Evolutionary conservation across 2,329 filamentous ascomycete species (phyloP), one percentile per base, ranked within the genome.

Genomic region (Pseudofabraea citricarpa): DNA sequence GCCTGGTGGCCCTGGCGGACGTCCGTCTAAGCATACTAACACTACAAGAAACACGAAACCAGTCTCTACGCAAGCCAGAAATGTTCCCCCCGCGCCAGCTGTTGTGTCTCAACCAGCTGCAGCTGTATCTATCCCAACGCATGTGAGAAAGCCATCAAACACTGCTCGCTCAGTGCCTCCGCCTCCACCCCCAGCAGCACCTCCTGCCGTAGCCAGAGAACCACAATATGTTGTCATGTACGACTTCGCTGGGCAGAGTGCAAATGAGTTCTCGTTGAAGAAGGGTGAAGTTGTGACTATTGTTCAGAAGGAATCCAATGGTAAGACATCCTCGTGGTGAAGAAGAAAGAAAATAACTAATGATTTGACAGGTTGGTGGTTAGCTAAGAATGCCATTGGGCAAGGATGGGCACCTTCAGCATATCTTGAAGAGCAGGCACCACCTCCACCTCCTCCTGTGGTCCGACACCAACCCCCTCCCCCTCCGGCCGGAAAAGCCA

Each of bases 341-440:
- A 44, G 37, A 44, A 15, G n/a, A n/a, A 19, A 5, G 8, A 13
- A 48, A 10, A 18, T 38, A 45, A 67, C 73, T 63, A 74, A 52
- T 43, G 32, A 23, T 43, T 40, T 13, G 32, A 29, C 54, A 95
- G 91, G 93, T 41, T 98, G 93, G 93, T 97, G 91, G 91, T 74
- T 97, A 36, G 93, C 85, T 50, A 91, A 89, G 71, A 87, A 84
- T 49, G 67, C 53, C 5, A 55, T 56, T 4, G 79, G 79, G n/a
- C 88, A 93, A 65, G 93, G 90, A 40, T 98, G 93, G 93, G 81
- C 93, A 3, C 93, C 93, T 0, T 87, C 90, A 16, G 89, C 91
- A 16, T 98, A 98, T 59, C 84, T 98, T 7, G 86, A 97, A 66
- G 90, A 96, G 66, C 77, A 86, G 61, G 76, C 75, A 19, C 70